Conservation (phyloP, 2,329 filamentous ascomycete genomes). For the Alternaria viburni region DNA sequence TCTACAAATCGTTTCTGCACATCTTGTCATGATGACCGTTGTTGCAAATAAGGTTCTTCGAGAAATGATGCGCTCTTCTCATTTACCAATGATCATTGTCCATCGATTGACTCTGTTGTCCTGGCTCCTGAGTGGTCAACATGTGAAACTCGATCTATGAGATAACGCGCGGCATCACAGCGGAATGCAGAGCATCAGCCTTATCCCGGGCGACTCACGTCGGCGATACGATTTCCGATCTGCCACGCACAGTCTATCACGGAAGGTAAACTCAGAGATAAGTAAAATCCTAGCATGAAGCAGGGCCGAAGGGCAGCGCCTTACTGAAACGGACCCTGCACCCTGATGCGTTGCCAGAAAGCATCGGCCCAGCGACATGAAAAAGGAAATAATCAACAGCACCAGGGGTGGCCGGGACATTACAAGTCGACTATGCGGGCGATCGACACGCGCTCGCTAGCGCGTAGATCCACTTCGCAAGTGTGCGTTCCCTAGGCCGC, state of each 20-base stretch:
- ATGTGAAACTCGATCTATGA: background rate
- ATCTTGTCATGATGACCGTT: background rate
- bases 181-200: background rate
- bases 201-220: background rate
- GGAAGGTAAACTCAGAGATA: background rate
- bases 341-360: background rate
- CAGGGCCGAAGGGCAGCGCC: background rate
- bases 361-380: background rate
- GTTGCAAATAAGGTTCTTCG: background rate
- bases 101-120: background rate
- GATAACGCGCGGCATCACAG: background rate
- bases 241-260: background rate
- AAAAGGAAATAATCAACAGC: constrained; percentile 1
- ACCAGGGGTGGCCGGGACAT: background rate
- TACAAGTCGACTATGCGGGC: constrained; percentile 2
- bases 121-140: background rate
- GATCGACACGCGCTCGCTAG: constrained; percentile 1
- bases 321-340: background rate
- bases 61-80: background rate
- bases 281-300: background rate
- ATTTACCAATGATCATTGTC: background rate
- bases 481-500: background rate
- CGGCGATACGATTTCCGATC: background rate
- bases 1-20: background rate
- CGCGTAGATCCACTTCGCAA: background rate